Conservation (phyloP, 306 rosid genomes). For the Glycine soja region DNA sequence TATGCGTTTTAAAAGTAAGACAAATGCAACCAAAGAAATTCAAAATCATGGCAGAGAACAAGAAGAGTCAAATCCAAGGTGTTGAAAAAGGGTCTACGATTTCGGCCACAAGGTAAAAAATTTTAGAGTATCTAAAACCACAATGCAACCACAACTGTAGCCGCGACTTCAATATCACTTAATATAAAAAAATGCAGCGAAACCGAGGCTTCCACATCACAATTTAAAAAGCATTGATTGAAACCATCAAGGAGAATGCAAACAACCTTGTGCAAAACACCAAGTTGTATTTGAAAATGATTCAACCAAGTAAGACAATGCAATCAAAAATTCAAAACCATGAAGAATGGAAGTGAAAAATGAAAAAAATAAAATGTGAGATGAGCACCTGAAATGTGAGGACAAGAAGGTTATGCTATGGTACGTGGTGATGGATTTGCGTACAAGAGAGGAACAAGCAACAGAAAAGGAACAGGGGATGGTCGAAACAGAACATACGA, state of each 20-base stretch:
- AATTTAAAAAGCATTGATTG: too few species aligned
- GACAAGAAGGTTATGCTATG: slow-evolving; percentile 1
- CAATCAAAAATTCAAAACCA: neutral
- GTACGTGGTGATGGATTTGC: slow-evolving; percentile 39
- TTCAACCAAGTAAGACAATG: neutral
- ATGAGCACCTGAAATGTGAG: slow-evolving; percentile 33
- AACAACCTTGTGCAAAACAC: neutral
- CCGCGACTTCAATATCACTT: too few species aligned
- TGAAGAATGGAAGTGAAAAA: too few species aligned
- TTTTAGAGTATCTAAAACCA: too few species aligned
- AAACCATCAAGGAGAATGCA: neutral
- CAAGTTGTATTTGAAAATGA: neutral
- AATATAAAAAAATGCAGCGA: too few species aligned
- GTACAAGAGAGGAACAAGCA: slow-evolving; percentile 31
- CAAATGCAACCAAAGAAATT: too few species aligned
- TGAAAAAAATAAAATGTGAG: neutral
- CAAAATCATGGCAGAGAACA: neutral
- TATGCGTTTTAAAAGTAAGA: too few species aligned
- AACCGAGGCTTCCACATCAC: too few species aligned
- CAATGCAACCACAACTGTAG: too few species aligned
- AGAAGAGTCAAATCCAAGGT: neutral
- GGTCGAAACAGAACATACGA: slow-evolving; percentile 19
- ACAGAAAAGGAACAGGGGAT: slow-evolving; percentile 15
- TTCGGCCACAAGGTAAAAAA: too few species aligned
- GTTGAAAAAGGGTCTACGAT: too few species aligned